Base-by-base conservation (phyloP, 305 asterid species). In the Fraxinus greggii region DNA sequence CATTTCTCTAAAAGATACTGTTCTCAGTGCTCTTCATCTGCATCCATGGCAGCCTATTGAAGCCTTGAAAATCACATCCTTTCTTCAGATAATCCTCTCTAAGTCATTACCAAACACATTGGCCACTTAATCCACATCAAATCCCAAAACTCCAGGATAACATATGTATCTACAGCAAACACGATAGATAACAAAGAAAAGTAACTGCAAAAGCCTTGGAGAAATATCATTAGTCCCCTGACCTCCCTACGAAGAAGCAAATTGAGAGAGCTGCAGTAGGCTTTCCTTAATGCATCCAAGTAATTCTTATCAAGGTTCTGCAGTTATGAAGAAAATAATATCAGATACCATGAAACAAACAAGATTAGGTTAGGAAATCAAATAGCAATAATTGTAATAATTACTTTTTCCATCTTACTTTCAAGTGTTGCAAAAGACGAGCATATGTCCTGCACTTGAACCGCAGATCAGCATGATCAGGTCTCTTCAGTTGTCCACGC, bases 401-500 rank as follows among this genome's bases (percentile, higher is more conserved):
- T 56, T 73, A 40, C 45, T 77, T 74, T 21, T 70, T 81, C 76
- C 76, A 70, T 26, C 82, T 51, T 77, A 97, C 99, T 97, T 95
- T 95, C 90, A 97, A 86, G 88, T 97, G 99, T 83, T 97, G 99
- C 92, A 97, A 82, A 85, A 97, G 98, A 80, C 99, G 98, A 84
- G 98, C 98, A 88, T 97, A 97, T 88, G 97, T 95, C 92, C 99
- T 91, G 90, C 99, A 95, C 89, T 97, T 97, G 86, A 91, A 94
- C 83, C 98, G 91, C 80, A 97, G 88, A 89, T 97, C 99, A 81
- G 99, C 98, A 85, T 97, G 99, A 87, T 97, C 99, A 35, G 98
- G 99, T 90, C 97, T 92, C 92, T 97, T 97, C 86, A 97, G 87
- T 85, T 95, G 98, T 78, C 99, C 99, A 72, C 99, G 97, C 99